Base-by-base conservation (phyloP, 225 moss, liverwort and hornwort genomes). In the Pseudoscleropodium purum region DNA sequence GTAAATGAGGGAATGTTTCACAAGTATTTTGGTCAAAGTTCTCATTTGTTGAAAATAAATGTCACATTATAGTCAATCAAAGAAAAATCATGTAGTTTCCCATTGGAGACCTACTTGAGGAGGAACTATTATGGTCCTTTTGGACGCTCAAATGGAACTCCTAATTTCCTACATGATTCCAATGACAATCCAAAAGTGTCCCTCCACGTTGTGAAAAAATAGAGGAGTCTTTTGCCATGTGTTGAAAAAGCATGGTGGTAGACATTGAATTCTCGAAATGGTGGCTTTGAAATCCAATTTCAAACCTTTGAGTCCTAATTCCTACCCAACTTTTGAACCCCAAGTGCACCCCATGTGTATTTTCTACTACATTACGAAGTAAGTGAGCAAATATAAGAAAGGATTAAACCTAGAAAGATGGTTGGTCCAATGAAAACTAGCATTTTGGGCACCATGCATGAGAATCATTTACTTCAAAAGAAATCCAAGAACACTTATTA, bases 261-360 rank as follows among this genome's bases (percentile, higher is more conserved):
- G 3, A 45, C 29, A 74, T 45, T 45, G 45, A 17, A 10, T 74
- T 74, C 18, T 45, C 6, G 2, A 74, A 74, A 30, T 45, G 6
- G 2, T 74, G 43, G 0, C 1, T 29, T 27, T 29, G 29, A 10
- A 29, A 74, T 29, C 10, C 17, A 45, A 43, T 45, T 43, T 29
- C 17, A 73, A 43, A 29, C 4, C 3, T 73, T 73, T 43, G 7
- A 73, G 3, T 43, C 16, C 3, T 43, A 3, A 45, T 45, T 74
- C 18, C 17, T 45, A 45, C 2, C 6, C 10, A 10, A 10, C 3
- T 13, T 13, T 74, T 15, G 26, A 74, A 45, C 1, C 2, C 6
- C 16, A 74, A 74, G 29, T 45, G 3, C 17, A 29, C 0, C 2
- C 11, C 0, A 2, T 47, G 1, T 75, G 16, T 6, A 29, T 18